A percentile compares a stretch with the other conserved stretches of the same genome.
Conservation (phyloP, 257 asterid species). For the Leptodermis oblonga region DNA sequence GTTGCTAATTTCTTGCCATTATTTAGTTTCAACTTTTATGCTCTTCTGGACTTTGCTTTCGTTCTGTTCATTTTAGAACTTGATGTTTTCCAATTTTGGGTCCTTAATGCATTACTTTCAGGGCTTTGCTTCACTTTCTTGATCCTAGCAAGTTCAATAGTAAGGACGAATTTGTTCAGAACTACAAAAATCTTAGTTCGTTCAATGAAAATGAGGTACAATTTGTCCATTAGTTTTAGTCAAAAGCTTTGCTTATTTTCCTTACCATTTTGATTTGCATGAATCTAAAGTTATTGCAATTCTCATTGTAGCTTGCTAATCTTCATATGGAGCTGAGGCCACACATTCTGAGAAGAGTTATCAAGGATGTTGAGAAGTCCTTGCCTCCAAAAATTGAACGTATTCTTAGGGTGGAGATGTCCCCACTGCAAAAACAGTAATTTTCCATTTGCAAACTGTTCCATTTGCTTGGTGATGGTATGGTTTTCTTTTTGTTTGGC, state of each 20-base stretch:
- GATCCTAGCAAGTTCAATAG: slow-evolving; percentile 85
- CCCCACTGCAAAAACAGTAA: slow-evolving; percentile 99
- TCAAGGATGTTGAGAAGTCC: slow-evolving; percentile 99
- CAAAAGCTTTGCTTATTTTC: slow-evolving; percentile 2
- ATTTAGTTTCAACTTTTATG: background rate
- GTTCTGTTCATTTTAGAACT: background rate
- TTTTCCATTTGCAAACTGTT: slow-evolving; percentile 3
- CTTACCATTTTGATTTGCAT: background rate
- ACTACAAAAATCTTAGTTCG: slow-evolving; percentile 91
- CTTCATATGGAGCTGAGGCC: slow-evolving; percentile 99
- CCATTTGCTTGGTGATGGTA: background rate
- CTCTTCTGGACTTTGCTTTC: background rate
- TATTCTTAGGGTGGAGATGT: slow-evolving; percentile 99
- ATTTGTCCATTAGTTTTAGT: background rate
- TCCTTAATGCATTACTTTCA: slow-evolving; percentile 29
- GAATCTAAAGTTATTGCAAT: slow-evolving; percentile 14
- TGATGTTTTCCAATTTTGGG: background rate
- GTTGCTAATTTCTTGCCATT: no score
- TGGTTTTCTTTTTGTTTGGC: background rate
- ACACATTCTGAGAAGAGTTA: slow-evolving; percentile 95
- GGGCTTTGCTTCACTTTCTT: slow-evolving; percentile 99
- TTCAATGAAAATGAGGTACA: slow-evolving; percentile 84
- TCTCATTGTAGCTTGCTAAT: slow-evolving; percentile 67
- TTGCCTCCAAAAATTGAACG: slow-evolving; percentile 99
- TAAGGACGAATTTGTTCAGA: slow-evolving; percentile 90